Percentiles rank a stretch among this genome's conserved stretches.
phyloP scores from a whole-genome alignment of 495 filamentous ascomycete species.

The Diplogelasinospora grovesii region DNA sequence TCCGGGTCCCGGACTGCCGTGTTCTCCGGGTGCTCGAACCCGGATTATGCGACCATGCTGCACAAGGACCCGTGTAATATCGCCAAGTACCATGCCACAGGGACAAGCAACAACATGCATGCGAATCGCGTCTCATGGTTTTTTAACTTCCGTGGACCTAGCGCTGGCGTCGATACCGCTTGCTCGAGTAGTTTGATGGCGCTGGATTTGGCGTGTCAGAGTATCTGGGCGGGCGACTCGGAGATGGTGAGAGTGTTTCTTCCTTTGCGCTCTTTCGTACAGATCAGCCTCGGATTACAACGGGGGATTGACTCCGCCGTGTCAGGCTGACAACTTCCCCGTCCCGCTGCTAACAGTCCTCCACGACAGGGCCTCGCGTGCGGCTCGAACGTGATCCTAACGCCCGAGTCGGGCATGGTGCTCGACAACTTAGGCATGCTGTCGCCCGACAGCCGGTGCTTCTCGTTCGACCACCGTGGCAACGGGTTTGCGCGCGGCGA shows the following conservation, averaged over 20 bases:
- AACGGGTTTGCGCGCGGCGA: slow-evolving; percentile 60
- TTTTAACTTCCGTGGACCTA: slow-evolving; percentile 37
- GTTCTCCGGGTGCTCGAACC: slow-evolving; percentile 65
- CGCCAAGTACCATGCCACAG: slow-evolving; percentile 22
- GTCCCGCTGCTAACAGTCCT: no score
- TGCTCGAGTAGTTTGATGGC: slow-evolving; percentile 47
- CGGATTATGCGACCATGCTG: slow-evolving; percentile 55
- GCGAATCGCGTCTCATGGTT: slow-evolving; percentile 44
- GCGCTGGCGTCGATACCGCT: slow-evolving; percentile 41
- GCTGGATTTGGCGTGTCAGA: slow-evolving; percentile 43
- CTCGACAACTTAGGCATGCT: slow-evolving; percentile 25
- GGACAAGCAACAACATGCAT: slow-evolving; percentile 21
- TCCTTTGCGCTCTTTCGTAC: no score
- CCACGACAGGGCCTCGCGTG: slow-evolving; percentile 36
- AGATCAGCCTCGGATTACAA: no score
- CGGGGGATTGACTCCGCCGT: no score
- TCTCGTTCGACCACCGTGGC: slow-evolving; percentile 52
- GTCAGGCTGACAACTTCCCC: no score
- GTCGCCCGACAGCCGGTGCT: slow-evolving; percentile 33
- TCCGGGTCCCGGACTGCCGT: slow-evolving; percentile 17
- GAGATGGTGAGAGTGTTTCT: slow-evolving; percentile 26
- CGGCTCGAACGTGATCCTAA: slow-evolving; percentile 44
- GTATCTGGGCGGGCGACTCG: slow-evolving; percentile 34
- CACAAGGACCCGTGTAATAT: slow-evolving; percentile 19
- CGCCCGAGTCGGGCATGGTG: slow-evolving; percentile 27